Evolutionary conservation across 768 basidiomycete species (phyloP), one percentile per base, ranked within the genome.

Genomic region (Suillus brevipes): DNA sequence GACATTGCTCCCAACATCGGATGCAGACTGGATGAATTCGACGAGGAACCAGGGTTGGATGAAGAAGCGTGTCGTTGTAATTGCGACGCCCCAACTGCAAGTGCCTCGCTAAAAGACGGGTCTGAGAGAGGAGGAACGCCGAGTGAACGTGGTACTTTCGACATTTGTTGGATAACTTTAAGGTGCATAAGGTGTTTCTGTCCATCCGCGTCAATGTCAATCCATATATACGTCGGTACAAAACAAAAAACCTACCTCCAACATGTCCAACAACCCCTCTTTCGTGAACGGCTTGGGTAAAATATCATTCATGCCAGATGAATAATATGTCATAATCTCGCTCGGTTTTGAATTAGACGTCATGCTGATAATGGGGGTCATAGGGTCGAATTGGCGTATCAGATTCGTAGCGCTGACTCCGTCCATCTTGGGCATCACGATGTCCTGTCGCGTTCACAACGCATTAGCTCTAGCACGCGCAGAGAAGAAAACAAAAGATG

Each of bases 351-450:
- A 94, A 76, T 95, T 97, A 72, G 89, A 90, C 61, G 96, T 99
- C 97, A 99, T 99, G 28, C 95, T 97, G 68, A 99, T 97, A 75
- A 99, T 98, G 6, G 97, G 97, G 49, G 96, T 97, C 81, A 89
- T 90, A 64, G 89, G 87, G 79, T 98, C 95, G 74, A 98, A 99
- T 78, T 95, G 93, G 20, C 97, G 85, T 69, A 99, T 97, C 70
- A 98, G 77, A 64, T 89, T 94, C 43, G 97, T 98, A 12, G 97
- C 97, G 4, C 90, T 89, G 34, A 95, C 88, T 36, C 95, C 94
- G 67, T 95, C 89, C 70, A 93, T 79, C 74, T 91, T 90, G 3
- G 91, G 89, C 91, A 98, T 97, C 65, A 97, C 93, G 66, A 99
- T 97, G 71, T 98, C 97, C 94, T 95, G 69, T 14, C 25, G 20